A percentile compares a stretch with the other conserved stretches of the same genome.
Evolutionary conservation across 1,284 basidiomycete species (phyloP).

Genomic region (Ganoderma multipileum): DNA sequence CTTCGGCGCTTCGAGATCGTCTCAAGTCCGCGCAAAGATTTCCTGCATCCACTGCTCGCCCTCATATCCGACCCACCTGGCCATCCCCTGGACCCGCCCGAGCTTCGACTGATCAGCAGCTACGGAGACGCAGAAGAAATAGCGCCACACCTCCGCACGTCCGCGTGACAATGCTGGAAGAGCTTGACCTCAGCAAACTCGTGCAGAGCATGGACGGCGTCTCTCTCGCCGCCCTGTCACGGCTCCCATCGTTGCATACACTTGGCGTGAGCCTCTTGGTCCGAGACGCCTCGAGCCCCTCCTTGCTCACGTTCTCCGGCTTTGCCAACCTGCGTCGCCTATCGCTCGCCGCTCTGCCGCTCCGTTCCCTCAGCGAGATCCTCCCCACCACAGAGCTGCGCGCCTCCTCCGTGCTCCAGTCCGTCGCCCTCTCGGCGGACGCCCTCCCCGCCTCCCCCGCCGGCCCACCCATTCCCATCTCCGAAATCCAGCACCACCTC

Average conservation of each 20-base stretch:
- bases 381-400: background rate
- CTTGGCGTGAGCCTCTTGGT: background rate
- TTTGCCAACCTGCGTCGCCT: background rate
- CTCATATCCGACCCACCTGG: background rate
- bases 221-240: background rate
- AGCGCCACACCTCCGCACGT: background rate
- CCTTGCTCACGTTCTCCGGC: background rate
- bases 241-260: background rate
- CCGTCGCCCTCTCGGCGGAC: background rate
- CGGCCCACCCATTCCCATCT: too few species aligned
- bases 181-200: background rate
- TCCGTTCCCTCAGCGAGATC: background rate
- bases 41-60: background rate
- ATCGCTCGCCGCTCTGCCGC: background rate
- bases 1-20: background rate
- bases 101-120: background rate
- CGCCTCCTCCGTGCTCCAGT: background rate
- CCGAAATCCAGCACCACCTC: too few species aligned
- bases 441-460: background rate
- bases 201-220: background rate
- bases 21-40: background rate
- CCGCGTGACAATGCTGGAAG: background rate
- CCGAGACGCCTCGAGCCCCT: background rate
- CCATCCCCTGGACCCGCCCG: background rate
- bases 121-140: background rate